Base-by-base conservation (phyloP, 2,329 filamentous ascomycete species). In the Endoconidiophora laricicola region DNA sequence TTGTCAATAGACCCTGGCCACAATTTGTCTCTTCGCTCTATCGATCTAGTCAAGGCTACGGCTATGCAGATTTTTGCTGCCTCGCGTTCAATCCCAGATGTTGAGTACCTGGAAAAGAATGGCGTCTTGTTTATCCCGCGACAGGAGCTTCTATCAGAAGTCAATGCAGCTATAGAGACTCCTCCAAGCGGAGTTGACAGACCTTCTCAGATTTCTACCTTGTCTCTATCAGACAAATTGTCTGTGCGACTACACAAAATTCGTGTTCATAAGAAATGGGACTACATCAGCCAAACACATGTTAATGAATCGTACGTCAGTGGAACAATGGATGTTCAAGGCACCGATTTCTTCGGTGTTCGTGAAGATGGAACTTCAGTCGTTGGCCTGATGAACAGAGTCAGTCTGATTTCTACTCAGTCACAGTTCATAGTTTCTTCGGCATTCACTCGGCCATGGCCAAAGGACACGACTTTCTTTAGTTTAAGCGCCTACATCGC, bases 111-210 rank as follows among this genome's bases (percentile, higher is more conserved):
- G 1, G 65, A 67, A 49, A 57, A 62, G 3, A 53, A 58, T 1
- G 63, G 63, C 2, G 57, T 57, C 23, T 49, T 73, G 2, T 66
- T 61, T 52, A 63, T 73, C 3, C 70, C 72, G 4, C 66, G 72
- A 3, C 60, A 75, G 2, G 56, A 61, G 41, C 65, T 67, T 0
- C 53, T 72, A 1, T 36, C 52, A 2, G 33, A 54, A 1, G 56
- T 75, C 24, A 75, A 74, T 54, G 57, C 57, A 4, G 52, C 69
- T n/a, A 65, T 75, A 2, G 70, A 73, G 12, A 10, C 7, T 33
- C 26, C 26, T 9, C 12, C 26, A 10, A 33, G 12, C 2, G 7
- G 12, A 33, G 26, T 33, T 33, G 26, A 33, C 26, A 33, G 12
- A 10, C 26, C 26, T 33, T 10, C 12, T 33, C 26, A 33, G 12